phyloP scores from a whole-genome alignment of 2,329 filamentous ascomycete species.

The Madurella fahalii region DNA sequence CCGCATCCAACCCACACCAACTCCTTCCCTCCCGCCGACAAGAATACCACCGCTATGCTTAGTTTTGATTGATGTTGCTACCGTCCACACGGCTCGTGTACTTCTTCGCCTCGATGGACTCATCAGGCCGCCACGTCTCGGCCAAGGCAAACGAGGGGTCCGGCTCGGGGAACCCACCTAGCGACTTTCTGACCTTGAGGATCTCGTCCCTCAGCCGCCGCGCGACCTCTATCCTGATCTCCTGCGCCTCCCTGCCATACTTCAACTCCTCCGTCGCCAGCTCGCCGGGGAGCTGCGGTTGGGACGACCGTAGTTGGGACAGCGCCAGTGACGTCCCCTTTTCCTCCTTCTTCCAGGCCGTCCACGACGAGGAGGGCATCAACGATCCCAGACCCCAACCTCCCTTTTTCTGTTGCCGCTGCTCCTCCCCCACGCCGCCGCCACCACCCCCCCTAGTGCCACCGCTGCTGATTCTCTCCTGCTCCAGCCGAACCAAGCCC shows the following conservation, averaged over 20 bases:
- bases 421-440: background rate
- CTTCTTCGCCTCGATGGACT: slow-evolving; percentile 43
- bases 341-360: too few relatives aligned
- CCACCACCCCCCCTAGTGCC: background rate
- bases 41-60: background rate
- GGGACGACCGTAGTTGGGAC: too few relatives aligned
- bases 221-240: slow-evolving; percentile 76
- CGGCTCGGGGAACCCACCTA: slow-evolving; percentile 69
- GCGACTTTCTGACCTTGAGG: slow-evolving; percentile 65
- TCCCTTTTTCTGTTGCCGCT: too few relatives aligned
- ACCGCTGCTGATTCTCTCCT: background rate
- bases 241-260: slow-evolving; percentile 68
- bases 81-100: slow-evolving; percentile 54
- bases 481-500: slow-evolving; percentile 53
- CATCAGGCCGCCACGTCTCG: slow-evolving; percentile 70
- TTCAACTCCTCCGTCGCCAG: slow-evolving; percentile 60
- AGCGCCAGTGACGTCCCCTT: too few relatives aligned
- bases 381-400: too few relatives aligned
- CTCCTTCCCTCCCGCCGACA: background rate
- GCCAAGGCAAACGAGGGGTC: slow-evolving; percentile 72
- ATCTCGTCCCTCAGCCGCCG: slow-evolving; percentile 74
- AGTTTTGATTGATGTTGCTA: slow-evolving; percentile 41
- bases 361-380: too few relatives aligned
- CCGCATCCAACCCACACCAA: background rate
- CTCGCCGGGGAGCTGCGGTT: background rate